Evolutionary conservation across 768 basidiomycete genomes (phyloP).

Genomic region (Boletus vinaceobasis): DNA sequence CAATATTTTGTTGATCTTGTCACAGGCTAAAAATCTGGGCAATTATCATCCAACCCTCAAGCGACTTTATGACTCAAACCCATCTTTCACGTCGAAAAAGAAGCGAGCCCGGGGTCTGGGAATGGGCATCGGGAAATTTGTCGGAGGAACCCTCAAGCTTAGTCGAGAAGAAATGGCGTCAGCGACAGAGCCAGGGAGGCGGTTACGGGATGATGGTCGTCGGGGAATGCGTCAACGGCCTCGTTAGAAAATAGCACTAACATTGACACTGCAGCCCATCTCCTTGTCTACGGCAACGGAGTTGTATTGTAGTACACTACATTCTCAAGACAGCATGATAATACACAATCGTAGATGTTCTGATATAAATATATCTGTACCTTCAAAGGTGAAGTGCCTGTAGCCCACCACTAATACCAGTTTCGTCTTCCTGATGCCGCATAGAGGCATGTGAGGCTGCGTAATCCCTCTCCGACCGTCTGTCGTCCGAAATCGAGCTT

Average conservation of each 20-base stretch:
- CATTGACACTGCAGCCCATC: not conserved
- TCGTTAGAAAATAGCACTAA: not conserved
- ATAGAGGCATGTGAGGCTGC: conserved; percentile 15
- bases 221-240: conserved; percentile 1
- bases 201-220: not conserved
- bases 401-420: conserved; percentile 23
- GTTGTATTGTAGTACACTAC: conserved; percentile 1
- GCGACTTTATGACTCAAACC: conserved; percentile 51
- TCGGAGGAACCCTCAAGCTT: conserved; percentile 64
- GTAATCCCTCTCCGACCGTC: conserved; percentile 22
- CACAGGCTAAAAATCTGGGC: conserved; percentile 76
- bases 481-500: conserved; percentile 26
- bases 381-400: conserved; percentile 24
- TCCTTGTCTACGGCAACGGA: not conserved
- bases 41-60: conserved; percentile 83
- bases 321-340: conserved; percentile 2
- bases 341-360: conserved; percentile 1
- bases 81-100: conserved; percentile 26
- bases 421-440: conserved; percentile 17
- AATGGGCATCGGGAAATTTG: conserved; percentile 79
- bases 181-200: conserved; percentile 27
- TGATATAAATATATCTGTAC: conserved; percentile 4
- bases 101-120: conserved; percentile 64
- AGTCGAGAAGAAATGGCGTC: conserved; percentile 55
- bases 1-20: conserved; percentile 5